A percentile compares a stretch with the other conserved stretches of the same genome.
Conservation (phyloP, 2,329 filamentous ascomycete genomes). For the Sporothrix sp. region DNA sequence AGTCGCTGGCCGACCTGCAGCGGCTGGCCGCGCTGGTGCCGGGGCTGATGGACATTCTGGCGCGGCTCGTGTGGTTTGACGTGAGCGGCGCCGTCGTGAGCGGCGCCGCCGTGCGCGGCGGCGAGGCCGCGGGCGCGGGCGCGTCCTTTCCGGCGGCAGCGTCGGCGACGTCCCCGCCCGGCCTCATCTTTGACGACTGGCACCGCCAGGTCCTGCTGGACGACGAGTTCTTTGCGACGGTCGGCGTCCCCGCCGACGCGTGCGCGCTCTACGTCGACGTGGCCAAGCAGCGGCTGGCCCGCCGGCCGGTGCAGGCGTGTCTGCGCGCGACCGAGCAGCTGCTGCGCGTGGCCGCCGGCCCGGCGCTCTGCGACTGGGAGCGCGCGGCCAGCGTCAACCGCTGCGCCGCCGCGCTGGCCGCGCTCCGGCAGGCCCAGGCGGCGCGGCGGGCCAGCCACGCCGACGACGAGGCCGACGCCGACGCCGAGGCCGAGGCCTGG, state of each 20-base stretch:
- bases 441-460: conserved; percentile 13
- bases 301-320: conserved; percentile 16
- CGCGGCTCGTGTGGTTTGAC: conserved; percentile 34
- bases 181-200: conserved; percentile 32
- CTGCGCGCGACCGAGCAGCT: conserved; percentile 23
- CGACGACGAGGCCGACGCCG: not conserved
- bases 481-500: not conserved
- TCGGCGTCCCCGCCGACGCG: conserved; percentile 30
- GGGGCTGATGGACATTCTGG: conserved; percentile 29
- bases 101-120: not conserved
- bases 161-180: not conserved
- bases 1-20: conserved; percentile 25
- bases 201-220: conserved; percentile 29
- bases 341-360: conserved; percentile 1
- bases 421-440: conserved; percentile 14
- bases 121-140: not conserved
- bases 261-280: conserved; percentile 29
- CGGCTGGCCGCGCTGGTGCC: conserved; percentile 25
- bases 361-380: conserved; percentile 14
- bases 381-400: conserved; percentile 25
- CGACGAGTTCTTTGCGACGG: conserved; percentile 26
- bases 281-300: conserved; percentile 19
- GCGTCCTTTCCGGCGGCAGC: not conserved
- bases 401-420: conserved; percentile 28
- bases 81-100: conserved; percentile 25